Conservation (phyloP, 805 yeast genomes). For the Starmerella geochares region DNA sequence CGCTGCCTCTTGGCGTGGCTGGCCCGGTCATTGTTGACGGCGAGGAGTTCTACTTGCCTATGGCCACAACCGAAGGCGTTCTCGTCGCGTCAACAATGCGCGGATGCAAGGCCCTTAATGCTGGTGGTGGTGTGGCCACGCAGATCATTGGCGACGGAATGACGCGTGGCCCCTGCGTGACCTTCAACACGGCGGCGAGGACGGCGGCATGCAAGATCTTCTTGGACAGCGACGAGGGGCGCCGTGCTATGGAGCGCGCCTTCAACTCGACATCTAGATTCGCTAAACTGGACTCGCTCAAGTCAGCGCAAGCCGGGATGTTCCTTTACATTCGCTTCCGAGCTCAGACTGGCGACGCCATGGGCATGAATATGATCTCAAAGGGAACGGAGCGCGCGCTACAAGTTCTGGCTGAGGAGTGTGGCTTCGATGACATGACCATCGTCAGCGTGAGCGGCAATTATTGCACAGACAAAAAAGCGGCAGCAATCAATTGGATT, state of each 20-base stretch:
- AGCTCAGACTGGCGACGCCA: conserved; percentile 99
- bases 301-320: conserved; percentile 91
- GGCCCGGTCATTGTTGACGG: conserved; percentile 94
- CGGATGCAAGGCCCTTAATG: conserved; percentile 95
- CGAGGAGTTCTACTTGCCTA: conserved; percentile 79
- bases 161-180: conserved; percentile 98
- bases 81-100: conserved; percentile 97
- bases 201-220: conserved; percentile 93
- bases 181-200: conserved; percentile 69
- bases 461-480: conserved; percentile 94
- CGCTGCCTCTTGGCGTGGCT: conserved; percentile 94
- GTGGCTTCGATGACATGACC: conserved; percentile 91
- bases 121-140: conserved; percentile 92
- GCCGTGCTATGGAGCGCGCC: conserved; percentile 65
- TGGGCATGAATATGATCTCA: conserved; percentile 99
- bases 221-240: conserved; percentile 95
- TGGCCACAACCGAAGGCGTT: conserved; percentile 99
- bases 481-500: conserved; percentile 98
- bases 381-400: conserved; percentile 91
- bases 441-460: conserved; percentile 91
- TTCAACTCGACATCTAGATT: conserved; percentile 95
- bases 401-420: conserved; percentile 71
- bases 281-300: conserved; percentile 83
- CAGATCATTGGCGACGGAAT: conserved; percentile 92
- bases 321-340: conserved; percentile 80